Base-by-base conservation (phyloP, 2,329 filamentous ascomycete genomes). In the Beauveria bassiana region DNA sequence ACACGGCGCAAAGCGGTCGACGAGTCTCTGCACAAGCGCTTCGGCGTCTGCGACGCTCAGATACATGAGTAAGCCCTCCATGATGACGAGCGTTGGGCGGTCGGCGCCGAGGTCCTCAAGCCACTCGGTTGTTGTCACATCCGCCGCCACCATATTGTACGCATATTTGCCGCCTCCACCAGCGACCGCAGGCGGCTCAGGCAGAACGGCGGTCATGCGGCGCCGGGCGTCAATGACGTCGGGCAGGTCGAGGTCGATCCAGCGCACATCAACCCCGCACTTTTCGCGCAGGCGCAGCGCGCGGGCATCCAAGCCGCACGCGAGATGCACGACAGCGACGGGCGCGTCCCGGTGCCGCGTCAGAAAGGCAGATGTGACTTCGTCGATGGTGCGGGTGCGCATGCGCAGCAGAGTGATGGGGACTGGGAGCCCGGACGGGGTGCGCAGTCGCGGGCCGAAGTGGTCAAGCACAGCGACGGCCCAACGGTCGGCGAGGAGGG, bases 171-270 rank as follows among this genome's bases (percentile, higher is more conserved):
- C n/a, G 2, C 8, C 31, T 12, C 6, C 14, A 10, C n/a, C n/a
- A 14, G 16, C 26, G 70, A 67, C 31, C 65, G 65, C 16, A 60
- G 62, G 22, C 1, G 68, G 1, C 70, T 31, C 26, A 5, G 51
- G 53, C n/a, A 46, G 22, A 26, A 26, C 40, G 24, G 7, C 40
- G 5, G 53, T 64, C 4, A 74, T 63, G 43, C 65, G 65, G 8
- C 61, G 59, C 6, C 73, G 71, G 43, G 74, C 65, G 5, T 66
- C 66, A n/a, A 72, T 64, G 10, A 74, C 72, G 18, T 74, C 71
- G 40, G 71, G 70, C 18, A 73, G 59, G 54, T 75, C 73, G 26
- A 72, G 62, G 42, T 75, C 72, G 60, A 74, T 68, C 73, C 72
- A 74, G 18, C 69, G 65, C 14, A 69, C 65, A 5, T 61, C 59